Evolutionary conservation across 257 asterid species (phyloP), one percentile per base, ranked within the genome.

Genomic region (Mitragyna speciosa): DNA sequence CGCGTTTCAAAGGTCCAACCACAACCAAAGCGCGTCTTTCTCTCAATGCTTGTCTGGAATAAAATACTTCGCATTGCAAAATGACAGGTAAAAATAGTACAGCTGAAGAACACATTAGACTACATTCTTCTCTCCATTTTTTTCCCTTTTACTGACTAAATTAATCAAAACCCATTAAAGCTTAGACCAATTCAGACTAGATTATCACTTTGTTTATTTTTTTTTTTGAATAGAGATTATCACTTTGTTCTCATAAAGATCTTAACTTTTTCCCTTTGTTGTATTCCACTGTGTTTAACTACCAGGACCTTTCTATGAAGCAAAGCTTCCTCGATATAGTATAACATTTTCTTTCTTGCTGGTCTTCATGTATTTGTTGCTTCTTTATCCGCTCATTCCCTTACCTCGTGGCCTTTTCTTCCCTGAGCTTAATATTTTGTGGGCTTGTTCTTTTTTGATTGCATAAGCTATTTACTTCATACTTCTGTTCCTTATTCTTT

Each of bases 161-260:
- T 47, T 76, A 84, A 80, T 77, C 73, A 52, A 33, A 77, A 41
- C 84, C 85, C 83, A 70, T 78, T 51, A 51, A 76, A 74, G 66
- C 78, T 26, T 77, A 33, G 84, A 83, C 77, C 89, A 70, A 66
- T 82, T 87, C 78, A 65, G 78, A 73, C 30, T 75, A 82, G 77
- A 47, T 68, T 41, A 31, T 54, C 64, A 12, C 41, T 72, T 20
- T 81, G 82, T 79, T 72, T n/a, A n/a, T n/a, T n/a, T n/a, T n/a
- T n/a, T n/a, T n/a, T n/a, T n/a, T n/a, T n/a, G n/a, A n/a, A n/a
- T n/a, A n/a, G n/a, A 82, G 77, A 47, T 68, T 41, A 31, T 54
- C 64, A 12, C 41, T 72, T 20, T 81, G 82, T 79, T 72, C 69
- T 78, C 81, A 77, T 82, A 90, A 89, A 87, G 90, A 84, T 89